These are phyloP conservation scores for Jatropha multifida DNA, from an alignment of 441 rosid genomes.

Conservation along the genomic window DNA sequence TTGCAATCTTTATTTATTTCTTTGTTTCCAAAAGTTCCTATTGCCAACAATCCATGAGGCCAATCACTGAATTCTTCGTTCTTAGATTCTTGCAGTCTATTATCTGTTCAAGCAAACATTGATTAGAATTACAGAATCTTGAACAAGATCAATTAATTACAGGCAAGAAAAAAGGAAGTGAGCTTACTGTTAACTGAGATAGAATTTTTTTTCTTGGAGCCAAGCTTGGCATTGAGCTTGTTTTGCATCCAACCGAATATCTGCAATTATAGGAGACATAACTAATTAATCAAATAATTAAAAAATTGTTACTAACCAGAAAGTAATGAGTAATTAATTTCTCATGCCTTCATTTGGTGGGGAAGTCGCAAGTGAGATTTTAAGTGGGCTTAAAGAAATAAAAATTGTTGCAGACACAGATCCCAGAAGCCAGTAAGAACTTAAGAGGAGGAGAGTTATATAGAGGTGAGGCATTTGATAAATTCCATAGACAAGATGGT, in stretches of 20 bases:
- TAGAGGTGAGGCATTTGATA: conserved; percentile 19
- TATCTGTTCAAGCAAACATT: conserved; percentile 20
- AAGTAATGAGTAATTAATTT: not conserved
- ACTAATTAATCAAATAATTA: not conserved
- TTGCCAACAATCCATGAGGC: conserved; percentile 49
- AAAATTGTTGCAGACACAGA: not conserved
- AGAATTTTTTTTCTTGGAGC: conserved; percentile 24
- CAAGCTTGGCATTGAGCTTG: conserved; percentile 41
- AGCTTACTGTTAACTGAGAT: conserved; percentile 43
- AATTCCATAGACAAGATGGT: conserved; percentile 31
- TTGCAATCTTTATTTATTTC: conserved; percentile 12
- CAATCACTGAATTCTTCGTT: conserved; percentile 51
- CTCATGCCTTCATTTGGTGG: conserved; percentile 32
- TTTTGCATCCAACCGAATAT: conserved; percentile 66
- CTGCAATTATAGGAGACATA: conserved; percentile 35
- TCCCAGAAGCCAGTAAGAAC: conserved; percentile 23
- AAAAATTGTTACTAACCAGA: not conserved
- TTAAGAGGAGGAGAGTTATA: conserved; percentile 19
- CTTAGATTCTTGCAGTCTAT: conserved; percentile 17
- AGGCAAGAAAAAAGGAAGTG: not conserved
- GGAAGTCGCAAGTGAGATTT: not conserved
- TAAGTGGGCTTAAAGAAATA: not conserved
- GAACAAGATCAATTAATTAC: not conserved
- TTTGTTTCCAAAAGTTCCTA: conserved; percentile 55
- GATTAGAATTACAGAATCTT: not conserved